Base-by-base conservation (phyloP, 169 alveolate genomes). In the Plasmodium blacklocki region DNA sequence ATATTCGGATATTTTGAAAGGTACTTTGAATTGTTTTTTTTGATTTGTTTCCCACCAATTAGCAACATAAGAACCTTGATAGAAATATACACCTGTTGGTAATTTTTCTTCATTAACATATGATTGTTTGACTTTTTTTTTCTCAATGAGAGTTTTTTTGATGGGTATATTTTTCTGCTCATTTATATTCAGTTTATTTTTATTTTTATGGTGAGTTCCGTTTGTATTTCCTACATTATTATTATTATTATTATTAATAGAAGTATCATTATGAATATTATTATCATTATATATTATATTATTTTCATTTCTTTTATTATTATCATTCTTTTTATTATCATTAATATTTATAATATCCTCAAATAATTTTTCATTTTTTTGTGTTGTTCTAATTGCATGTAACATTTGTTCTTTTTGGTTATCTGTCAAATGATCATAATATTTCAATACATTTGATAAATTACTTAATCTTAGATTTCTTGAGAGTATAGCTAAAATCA, bases 11-110 rank as follows among this genome's bases (percentile, higher is more conserved):
- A 80, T 80, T 80, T 80, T 80, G 67, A 80, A 80, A 39, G 90
- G 90, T 18, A 80, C 90, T 80, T 80, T 80, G 15, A 68, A 80
- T 39, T 80, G 90, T 43, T 80, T 80, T 62, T 80, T 80, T 58
- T 80, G 80, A 54, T 80, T 71, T 5, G 90, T 80, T 80, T 80
- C 90, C 90, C 90, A 80, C 90, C 90, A 80, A 59, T 80, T 80
- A 49, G 90, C 90, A 63, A 80, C 90, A 68, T 80, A 80, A 56
- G 90, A 80, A 7, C 90, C 90, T 80, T 80, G 90, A 54, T 80
- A 80, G 12, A 80, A 80, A 67, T 80, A 80, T n/a, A 80, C 90
- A 1, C 90, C 90, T 11, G 90, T 80, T 60, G 90, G 90, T 67
- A 80, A 68, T 56, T 80, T 80, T 21, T 80, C 90, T 43, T 67